Conservation (phyloP, 768 basidiomycete species). For the Rhizopogon vulgaris region DNA sequence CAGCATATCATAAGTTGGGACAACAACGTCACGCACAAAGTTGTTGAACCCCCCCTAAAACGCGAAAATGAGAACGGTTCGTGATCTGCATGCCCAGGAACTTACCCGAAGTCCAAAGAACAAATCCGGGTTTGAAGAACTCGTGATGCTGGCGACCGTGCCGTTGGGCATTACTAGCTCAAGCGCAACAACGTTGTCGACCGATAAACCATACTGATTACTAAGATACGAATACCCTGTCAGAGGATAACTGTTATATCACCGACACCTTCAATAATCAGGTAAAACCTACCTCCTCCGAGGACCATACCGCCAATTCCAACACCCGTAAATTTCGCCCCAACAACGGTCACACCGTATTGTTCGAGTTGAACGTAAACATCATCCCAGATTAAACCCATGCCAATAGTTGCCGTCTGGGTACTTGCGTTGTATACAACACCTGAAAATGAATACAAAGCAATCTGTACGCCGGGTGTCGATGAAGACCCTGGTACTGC, state of each 20-base stretch:
- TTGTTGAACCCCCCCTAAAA: conserved; percentile 58
- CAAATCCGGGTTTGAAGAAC: conserved; percentile 28
- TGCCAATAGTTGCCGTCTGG: no score
- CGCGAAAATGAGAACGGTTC: neutral
- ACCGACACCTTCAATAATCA: neutral
- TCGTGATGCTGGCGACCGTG: conserved; percentile 28
- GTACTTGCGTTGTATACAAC: no score
- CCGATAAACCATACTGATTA: conserved; percentile 53
- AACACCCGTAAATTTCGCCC: no score
- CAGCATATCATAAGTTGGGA: neutral
- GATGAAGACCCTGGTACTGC: no score
- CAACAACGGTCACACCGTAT: no score
- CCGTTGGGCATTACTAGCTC: conserved; percentile 56
- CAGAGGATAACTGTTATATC: neutral
- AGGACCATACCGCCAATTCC: no score
- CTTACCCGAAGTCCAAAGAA: conserved; percentile 41
- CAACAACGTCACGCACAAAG: conserved; percentile 29
- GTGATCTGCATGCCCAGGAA: neutral
- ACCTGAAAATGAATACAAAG: no score
- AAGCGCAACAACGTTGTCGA: conserved; percentile 48
- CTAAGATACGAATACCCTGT: conserved; percentile 57
- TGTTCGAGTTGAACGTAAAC: no score
- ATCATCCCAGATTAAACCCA: no score
- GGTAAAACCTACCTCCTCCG: no score
- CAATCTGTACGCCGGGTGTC: no score